Base-by-base conservation (phyloP, 192 early-diverging fungal species). In the Backusella morwellensis region DNA sequence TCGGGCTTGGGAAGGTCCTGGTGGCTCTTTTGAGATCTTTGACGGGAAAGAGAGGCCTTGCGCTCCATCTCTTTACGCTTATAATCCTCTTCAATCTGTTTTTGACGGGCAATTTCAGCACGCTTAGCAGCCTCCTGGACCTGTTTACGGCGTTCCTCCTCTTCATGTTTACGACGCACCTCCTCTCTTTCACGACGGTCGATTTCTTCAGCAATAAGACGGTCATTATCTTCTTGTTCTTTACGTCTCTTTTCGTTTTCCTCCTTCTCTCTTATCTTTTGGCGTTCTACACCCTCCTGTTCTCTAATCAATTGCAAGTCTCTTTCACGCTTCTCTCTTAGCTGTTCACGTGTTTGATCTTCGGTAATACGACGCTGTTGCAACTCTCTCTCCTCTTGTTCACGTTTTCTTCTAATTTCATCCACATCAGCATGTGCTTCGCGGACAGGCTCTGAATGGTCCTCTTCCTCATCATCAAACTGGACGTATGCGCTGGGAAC, bases 401-500 rank as follows among this genome's bases (percentile, higher is more conserved):
- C 44, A 50, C 70, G 40, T 19, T 72, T 50, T 50, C 32, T 44
- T 50, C 70, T 72, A 32, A 44, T 72, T 50, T 50, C 29, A 32
- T 72, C 70, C 38, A 70, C 68, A 41, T 41, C 68, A 7, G 63
- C 75, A 59, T 67, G 54, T 38, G 75, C 74, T 44, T 75, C 74
- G 35, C 14, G 21, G 4, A 73, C 32, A 8, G 23, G 79, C 38
- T 40, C 76, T 36, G 79, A 75, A 2, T 68, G 76, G 63, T 66
- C 59, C 1, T 40, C 34, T 41, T 77, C 73, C 42, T 78, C 76
- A 1, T 86, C 85, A 69, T 74, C 29, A 34, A 81, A 77, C 66
- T 81, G 89, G 9, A 99, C 74, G 77, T 98, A 99, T 4, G 90
- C 86, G 12, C 93, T 90, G 4, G 97, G 97, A 3, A 97, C 93